These are phyloP conservation scores for Achaetomium macrosporum DNA, from an alignment of 2,329 filamentous ascomycete genomes.

Conservation along the genomic window DNA sequence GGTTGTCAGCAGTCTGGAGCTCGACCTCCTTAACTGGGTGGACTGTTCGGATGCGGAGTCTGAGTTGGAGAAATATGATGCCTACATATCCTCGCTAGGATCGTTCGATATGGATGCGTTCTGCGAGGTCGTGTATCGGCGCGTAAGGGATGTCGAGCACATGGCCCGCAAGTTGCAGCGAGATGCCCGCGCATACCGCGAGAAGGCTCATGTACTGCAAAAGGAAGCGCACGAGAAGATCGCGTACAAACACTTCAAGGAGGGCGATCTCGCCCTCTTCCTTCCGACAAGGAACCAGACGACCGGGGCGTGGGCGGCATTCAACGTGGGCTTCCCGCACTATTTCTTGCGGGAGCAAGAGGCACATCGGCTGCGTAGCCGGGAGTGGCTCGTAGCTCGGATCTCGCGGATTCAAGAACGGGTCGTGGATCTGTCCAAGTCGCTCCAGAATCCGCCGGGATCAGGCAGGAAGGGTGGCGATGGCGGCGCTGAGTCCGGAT, in stretches of 20 bases:
- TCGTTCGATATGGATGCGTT: conserved; percentile 81
- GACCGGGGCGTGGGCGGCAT: conserved; percentile 93
- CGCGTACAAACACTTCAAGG: conserved; percentile 91
- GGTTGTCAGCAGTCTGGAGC: conserved; percentile 56
- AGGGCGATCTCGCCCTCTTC: conserved; percentile 90
- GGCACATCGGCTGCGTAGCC: conserved; percentile 70
- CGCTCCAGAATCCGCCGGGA: conserved; percentile 45
- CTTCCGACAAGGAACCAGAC: conserved; percentile 91
- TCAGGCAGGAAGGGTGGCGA: conserved; percentile 20
- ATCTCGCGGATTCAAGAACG: conserved; percentile 89
- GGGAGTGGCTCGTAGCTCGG: conserved; percentile 94
- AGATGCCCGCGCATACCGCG: conserved; percentile 79
- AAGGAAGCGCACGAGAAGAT: conserved; percentile 93
- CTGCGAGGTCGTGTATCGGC: conserved; percentile 76
- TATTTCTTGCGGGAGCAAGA: conserved; percentile 96
- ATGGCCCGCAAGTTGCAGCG: conserved; percentile 90
- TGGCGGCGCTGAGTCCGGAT: conserved; percentile 41
- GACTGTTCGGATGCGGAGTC: conserved; percentile 57
- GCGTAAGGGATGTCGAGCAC: conserved; percentile 88
- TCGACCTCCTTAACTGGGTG: conserved; percentile 78
- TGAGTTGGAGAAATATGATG: conserved; percentile 68
- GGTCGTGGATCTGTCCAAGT: conserved; percentile 85
- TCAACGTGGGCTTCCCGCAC: conserved; percentile 95
- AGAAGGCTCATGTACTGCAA: conserved; percentile 74
- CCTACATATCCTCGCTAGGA: conserved; percentile 67